Evolutionary conservation across 1,284 basidiomycete genomes (phyloP).

Genomic region (Ceratobasidium sp.): DNA sequence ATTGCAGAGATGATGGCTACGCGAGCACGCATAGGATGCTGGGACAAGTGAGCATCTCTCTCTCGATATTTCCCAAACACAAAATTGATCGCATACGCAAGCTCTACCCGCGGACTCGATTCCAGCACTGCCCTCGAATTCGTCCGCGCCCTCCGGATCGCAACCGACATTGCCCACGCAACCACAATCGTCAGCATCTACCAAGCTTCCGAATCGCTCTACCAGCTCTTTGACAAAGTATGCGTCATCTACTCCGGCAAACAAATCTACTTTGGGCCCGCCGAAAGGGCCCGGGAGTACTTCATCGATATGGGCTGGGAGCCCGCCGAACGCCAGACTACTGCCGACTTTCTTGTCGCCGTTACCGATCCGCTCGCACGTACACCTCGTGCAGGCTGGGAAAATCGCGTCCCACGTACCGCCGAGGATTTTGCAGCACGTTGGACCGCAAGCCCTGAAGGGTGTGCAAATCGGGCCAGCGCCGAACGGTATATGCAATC

Average conservation of each 20-base stretch:
- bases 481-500: slow-evolving; percentile 66
- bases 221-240: slow-evolving; percentile 62
- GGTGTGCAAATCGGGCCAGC: slow-evolving; percentile 61
- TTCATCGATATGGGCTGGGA: slow-evolving; percentile 77
- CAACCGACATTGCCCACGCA: slow-evolving; percentile 49
- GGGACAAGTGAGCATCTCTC: slow-evolving; percentile 75
- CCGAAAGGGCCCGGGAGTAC: slow-evolving; percentile 60
- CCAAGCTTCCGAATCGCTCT: slow-evolving; percentile 58
- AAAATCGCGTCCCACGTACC: slow-evolving; percentile 67
- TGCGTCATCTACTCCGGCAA: slow-evolving; percentile 64
- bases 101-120: slow-evolving; percentile 63
- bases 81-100: slow-evolving; percentile 56
- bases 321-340: slow-evolving; percentile 78
- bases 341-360: slow-evolving; percentile 73
- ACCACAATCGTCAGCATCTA: slow-evolving; percentile 63
- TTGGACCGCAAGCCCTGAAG: slow-evolving; percentile 63
- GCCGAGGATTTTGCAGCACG: slow-evolving; percentile 71
- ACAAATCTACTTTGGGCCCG: slow-evolving; percentile 64
- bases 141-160: slow-evolving; percentile 47
- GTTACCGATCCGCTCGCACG: slow-evolving; percentile 76
- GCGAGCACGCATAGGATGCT: slow-evolving; percentile 71
- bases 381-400: slow-evolving; percentile 64
- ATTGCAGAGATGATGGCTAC: slow-evolving; percentile 73
- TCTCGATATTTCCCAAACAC: slow-evolving; percentile 59
- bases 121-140: slow-evolving; percentile 61